These are phyloP conservation scores for Heritiera fomes DNA, from an alignment of 345 rosid genomes.

Conservation along the genomic window DNA sequence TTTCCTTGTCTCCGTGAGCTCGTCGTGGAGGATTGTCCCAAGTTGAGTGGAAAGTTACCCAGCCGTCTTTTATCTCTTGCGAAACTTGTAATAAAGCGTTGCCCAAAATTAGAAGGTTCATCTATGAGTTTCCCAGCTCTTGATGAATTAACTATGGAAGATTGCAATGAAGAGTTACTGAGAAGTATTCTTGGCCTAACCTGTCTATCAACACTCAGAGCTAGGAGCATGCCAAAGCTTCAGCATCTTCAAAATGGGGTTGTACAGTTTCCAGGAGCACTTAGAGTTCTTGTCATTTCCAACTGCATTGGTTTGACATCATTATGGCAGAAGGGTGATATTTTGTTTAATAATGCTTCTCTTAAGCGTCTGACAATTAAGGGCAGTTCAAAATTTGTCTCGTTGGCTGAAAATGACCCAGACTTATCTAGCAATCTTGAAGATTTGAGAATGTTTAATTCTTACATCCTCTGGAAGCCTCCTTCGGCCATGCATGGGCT, in stretches of 20 bases:
- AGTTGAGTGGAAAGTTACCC: conserved; percentile 22
- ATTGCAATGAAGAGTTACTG: neutral
- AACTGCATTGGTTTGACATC: conserved; percentile 14
- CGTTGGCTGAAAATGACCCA: neutral
- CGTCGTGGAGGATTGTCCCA: conserved; percentile 24
- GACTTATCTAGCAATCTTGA: neutral
- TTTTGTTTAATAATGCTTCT: neutral
- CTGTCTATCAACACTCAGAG: neutral
- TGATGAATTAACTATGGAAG: conserved; percentile 17
- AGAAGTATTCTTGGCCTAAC: neutral
- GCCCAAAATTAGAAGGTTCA: conserved; percentile 20
- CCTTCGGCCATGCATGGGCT: conserved; percentile 1
- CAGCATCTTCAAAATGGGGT: neutral
- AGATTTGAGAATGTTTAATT: neutral
- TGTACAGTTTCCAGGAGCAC: neutral
- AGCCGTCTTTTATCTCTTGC: conserved; percentile 19
- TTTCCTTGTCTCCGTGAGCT: conserved; percentile 35
- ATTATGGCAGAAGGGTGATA: conserved; percentile 7
- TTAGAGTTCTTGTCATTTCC: conserved; percentile 10
- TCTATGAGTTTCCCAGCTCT: conserved; percentile 4
- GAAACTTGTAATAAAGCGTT: conserved; percentile 19
- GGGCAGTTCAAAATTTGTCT: neutral
- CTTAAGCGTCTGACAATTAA: conserved; percentile 13
- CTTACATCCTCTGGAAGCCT: neutral
- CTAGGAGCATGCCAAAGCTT: neutral